Conservation (phyloP, 805 yeast species). For the Suhomyces emberorum region DNA sequence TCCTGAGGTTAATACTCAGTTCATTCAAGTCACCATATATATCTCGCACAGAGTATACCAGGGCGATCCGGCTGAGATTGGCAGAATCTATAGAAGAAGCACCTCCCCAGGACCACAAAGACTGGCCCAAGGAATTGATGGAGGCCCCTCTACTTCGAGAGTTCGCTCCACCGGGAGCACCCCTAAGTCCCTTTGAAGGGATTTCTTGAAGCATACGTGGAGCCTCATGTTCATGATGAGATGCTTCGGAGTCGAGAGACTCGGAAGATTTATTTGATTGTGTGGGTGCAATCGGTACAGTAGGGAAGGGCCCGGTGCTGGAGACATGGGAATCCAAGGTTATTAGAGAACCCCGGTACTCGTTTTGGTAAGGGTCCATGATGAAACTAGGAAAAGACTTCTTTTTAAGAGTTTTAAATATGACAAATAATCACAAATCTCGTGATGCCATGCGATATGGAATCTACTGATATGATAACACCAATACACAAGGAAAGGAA, state of each 20-base stretch:
- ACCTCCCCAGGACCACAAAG: background rate
- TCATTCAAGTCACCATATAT: conserved; percentile 27
- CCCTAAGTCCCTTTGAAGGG: background rate
- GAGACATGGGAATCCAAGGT: too few species aligned
- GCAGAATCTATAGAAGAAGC: background rate
- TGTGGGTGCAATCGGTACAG: too few species aligned
- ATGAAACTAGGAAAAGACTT: too few species aligned
- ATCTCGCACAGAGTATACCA: conserved; percentile 19
- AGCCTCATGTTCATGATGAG: background rate
- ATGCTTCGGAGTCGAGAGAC: background rate
- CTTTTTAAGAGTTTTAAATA: too few species aligned
- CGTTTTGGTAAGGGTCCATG: too few species aligned
- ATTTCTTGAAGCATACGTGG: background rate
- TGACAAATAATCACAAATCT: too few species aligned
- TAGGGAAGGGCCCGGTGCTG: too few species aligned
- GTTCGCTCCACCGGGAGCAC: background rate
- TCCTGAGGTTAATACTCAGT: conserved; percentile 23
- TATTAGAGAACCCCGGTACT: too few species aligned
- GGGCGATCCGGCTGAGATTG: background rate
- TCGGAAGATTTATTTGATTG: too few species aligned
- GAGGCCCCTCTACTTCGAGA: conserved; percentile 1
- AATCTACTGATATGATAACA: too few species aligned
- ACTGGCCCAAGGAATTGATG: background rate
- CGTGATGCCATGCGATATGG: too few species aligned
- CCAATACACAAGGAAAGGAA: too few species aligned